A percentile compares a stretch with the other conserved stretches of the same genome.
These are phyloP conservation scores for Taphrina wiesneri DNA, from an alignment of 1,139 yeast genomes.

Conservation along the genomic window DNA sequence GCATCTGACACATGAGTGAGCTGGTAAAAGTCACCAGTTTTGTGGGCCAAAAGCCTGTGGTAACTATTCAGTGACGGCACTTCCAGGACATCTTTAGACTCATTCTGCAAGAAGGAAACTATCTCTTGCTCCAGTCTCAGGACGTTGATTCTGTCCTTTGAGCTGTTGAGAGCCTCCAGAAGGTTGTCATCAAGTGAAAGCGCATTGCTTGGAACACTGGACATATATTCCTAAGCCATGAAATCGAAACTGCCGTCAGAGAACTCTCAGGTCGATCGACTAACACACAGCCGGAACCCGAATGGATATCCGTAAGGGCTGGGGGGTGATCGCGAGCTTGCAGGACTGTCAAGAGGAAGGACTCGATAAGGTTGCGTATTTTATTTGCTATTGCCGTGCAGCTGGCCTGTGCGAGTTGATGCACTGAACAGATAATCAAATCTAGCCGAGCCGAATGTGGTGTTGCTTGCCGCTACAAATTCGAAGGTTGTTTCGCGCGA, in stretches of 20 bases:
- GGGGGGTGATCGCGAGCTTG: not conserved
- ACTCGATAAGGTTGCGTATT: not conserved
- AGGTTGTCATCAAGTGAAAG: conserved; percentile 13
- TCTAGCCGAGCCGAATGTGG: not conserved
- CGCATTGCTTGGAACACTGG: not conserved
- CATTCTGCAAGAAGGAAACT: not conserved
- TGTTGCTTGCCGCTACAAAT: not conserved
- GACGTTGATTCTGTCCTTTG: conserved; percentile 12
- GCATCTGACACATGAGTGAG: conserved; percentile 20
- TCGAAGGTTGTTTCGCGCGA: too few relatives aligned
- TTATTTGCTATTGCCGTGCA: not conserved
- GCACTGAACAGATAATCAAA: not conserved
- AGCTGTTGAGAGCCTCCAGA: conserved; percentile 19
- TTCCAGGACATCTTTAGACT: not conserved
- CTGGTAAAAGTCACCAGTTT: conserved; percentile 26
- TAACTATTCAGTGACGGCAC: conserved; percentile 14
- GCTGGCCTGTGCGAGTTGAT: not conserved
- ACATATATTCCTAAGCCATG: conserved; percentile 19
- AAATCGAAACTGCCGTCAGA: not conserved
- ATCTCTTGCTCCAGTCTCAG: conserved; percentile 26
- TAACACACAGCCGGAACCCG: not conserved
- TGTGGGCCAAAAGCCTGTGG: conserved; percentile 33
- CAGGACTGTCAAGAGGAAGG: not conserved
- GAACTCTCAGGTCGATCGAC: not conserved
- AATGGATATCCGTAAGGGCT: not conserved